These are phyloP conservation scores for Quercus glauca DNA, from an alignment of 306 rosid species.

Conservation along the genomic window DNA sequence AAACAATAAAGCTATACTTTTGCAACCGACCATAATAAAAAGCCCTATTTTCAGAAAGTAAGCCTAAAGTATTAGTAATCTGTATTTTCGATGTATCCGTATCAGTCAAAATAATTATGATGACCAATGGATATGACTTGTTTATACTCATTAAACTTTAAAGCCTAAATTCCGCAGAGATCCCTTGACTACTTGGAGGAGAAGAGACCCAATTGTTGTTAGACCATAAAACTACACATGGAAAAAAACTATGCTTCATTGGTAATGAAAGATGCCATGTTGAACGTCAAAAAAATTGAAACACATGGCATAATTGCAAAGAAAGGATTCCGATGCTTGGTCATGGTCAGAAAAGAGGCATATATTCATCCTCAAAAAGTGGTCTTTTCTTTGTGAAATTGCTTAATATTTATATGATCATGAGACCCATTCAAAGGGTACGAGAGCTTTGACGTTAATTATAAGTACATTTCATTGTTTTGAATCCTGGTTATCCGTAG, in stretches of 20 bases:
- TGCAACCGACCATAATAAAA: neutral
- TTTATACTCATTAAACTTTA: neutral
- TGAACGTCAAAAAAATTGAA: constrained; percentile 25
- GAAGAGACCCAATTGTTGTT: neutral
- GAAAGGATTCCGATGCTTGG: constrained; percentile 14
- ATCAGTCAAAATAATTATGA: neutral
- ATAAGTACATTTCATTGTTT: neutral
- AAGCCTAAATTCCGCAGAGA: neutral
- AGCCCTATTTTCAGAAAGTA: neutral
- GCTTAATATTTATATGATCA: neutral
- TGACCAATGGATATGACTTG: neutral
- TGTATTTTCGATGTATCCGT: neutral
- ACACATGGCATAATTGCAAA: constrained; percentile 12
- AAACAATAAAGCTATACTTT: neutral
- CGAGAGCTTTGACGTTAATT: neutral
- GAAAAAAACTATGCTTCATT: neutral
- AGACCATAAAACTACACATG: neutral
- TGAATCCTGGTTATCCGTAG: neutral
- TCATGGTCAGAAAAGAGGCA: constrained; percentile 15
- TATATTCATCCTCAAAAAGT: neutral
- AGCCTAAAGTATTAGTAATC: neutral
- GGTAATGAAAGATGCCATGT: constrained; percentile 15
- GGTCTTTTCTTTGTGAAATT: neutral
- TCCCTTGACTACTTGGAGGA: constrained; percentile 13
- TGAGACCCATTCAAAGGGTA: neutral